A percentile compares a stretch with the other conserved stretches of the same genome.
Evolutionary conservation across 2,329 filamentous ascomycete species (phyloP).

Genomic region (Aspergillus pseudotamarii): DNA sequence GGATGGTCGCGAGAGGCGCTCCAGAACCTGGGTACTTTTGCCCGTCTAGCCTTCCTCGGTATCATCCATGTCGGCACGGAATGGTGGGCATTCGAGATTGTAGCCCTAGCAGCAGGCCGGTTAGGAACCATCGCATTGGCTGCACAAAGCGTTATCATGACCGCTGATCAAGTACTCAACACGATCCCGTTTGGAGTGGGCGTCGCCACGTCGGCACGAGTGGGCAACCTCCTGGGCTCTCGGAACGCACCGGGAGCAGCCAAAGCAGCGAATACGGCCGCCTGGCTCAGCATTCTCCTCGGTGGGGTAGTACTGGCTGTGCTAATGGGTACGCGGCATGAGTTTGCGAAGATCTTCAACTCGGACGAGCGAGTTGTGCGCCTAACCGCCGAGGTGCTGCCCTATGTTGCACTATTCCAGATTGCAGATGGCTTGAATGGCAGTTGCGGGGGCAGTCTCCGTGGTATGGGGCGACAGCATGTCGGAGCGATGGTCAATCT

Average conservation of each 20-base stretch:
- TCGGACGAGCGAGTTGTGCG: constrained; percentile 71
- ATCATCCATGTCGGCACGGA: constrained; percentile 85
- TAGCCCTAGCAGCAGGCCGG: constrained; percentile 77
- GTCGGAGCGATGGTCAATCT: constrained; percentile 81
- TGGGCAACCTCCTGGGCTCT: constrained; percentile 79
- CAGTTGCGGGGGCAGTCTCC: constrained; percentile 75
- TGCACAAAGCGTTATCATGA: constrained; percentile 88
- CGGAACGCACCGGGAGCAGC: constrained; percentile 66
- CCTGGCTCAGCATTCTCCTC: constrained; percentile 70
- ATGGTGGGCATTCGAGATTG: constrained; percentile 95
- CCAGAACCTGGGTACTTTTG: constrained; percentile 70
- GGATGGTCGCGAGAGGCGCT: constrained; percentile 68
- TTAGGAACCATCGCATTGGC: constrained; percentile 79
- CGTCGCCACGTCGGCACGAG: constrained; percentile 74
- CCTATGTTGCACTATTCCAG: constrained; percentile 85
- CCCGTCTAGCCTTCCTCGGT: constrained; percentile 73
- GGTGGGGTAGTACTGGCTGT: constrained; percentile 68
- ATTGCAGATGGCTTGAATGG: constrained; percentile 87
- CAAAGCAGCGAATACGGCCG: constrained; percentile 74
- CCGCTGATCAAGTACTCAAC: constrained; percentile 79
- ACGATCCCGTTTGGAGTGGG: constrained; percentile 87
- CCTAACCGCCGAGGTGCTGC: constrained; percentile 78
- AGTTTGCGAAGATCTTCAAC: constrained; percentile 80
- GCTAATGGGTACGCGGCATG: constrained; percentile 70
- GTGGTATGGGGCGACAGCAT: constrained; percentile 86